Base-by-base conservation (phyloP, 345 rosid species). In the Hibiscus trionum region DNA sequence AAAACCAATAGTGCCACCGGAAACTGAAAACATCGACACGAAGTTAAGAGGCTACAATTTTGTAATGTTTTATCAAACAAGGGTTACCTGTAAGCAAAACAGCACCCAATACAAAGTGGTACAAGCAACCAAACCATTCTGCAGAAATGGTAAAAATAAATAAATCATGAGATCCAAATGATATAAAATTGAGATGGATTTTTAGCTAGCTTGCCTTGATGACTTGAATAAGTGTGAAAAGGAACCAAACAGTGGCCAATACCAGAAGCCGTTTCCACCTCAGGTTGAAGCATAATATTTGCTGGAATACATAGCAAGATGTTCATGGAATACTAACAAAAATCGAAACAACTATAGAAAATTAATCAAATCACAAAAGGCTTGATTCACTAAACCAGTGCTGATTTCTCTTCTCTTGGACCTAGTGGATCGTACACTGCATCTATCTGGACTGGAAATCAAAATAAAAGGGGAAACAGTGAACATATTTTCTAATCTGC, bases 81-180 rank as follows among this genome's bases (percentile, higher is more conserved):
- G 16, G 5, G 3, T 24, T 86, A 94, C 98, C 98, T 94, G 97
- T 61, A 90, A 60, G 84, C 79, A 65, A 83, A 91, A 91, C n/a
- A 91, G 84, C 29, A 84, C 78, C 98, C 98, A 94, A 72, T 90
- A 94, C 81, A 80, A 73, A 57, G 84, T 59, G 55, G 92, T 84
- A 80, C 98, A 94, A 19, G 74, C 87, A 75, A 85, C 78, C 60
- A 84, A 78, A 73, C 88, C 85, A 46, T 91, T 89, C 98, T 94
- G 93, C 81, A 74, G 52, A 75, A 57, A 47, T 55, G 24, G 26
- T 17, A 31, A 31, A 26, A 66, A 52, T 21, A 52, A 6, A 52
- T 50, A 9, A 73, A 58, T 35, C 60, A 52, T 12, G 61, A 69
- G 27, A 58, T 14, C 24, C 31, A 4, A 58, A 4, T 56, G 60